Evolutionary conservation across 139 green algal genomes (phyloP).

Genomic region (Nannochloris sp.): DNA sequence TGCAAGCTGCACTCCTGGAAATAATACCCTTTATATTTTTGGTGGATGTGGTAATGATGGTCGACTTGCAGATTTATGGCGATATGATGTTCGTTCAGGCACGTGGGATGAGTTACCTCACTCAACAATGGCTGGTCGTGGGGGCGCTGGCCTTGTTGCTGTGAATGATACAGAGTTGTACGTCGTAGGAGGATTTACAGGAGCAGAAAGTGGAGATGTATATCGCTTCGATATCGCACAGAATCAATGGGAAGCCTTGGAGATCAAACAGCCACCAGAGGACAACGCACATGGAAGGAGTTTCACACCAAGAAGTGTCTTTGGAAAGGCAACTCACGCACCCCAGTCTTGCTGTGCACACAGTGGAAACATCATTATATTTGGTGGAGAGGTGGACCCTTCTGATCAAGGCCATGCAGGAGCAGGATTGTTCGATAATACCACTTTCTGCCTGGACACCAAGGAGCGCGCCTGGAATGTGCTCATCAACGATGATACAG

Average conservation of each 20-base stretch:
- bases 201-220: not conserved
- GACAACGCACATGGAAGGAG: not conserved
- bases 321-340: slow-evolving; percentile 1
- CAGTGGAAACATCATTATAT: not conserved
- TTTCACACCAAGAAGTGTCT: slow-evolving; percentile 11
- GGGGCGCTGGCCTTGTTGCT: slow-evolving; percentile 10
- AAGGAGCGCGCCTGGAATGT: not conserved
- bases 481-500: not conserved
- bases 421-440: slow-evolving; percentile 8
- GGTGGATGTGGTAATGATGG: slow-evolving; percentile 5
- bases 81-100: slow-evolving; percentile 1
- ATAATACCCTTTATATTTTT: slow-evolving; percentile 8
- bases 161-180: not conserved
- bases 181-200: slow-evolving; percentile 8
- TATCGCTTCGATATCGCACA: slow-evolving; percentile 5
- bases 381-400: slow-evolving; percentile 13
- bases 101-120: slow-evolving; percentile 3
- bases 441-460: slow-evolving; percentile 3
- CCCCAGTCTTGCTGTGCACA: slow-evolving; percentile 3
- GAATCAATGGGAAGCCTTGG: not conserved
- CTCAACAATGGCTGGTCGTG: not conserved
- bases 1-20: no score
- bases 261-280: not conserved
- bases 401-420: slow-evolving; percentile 7
- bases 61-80: slow-evolving; percentile 10